These are phyloP conservation scores for Populus nigra DNA, from an alignment of 345 rosid genomes.

Conservation along the genomic window DNA sequence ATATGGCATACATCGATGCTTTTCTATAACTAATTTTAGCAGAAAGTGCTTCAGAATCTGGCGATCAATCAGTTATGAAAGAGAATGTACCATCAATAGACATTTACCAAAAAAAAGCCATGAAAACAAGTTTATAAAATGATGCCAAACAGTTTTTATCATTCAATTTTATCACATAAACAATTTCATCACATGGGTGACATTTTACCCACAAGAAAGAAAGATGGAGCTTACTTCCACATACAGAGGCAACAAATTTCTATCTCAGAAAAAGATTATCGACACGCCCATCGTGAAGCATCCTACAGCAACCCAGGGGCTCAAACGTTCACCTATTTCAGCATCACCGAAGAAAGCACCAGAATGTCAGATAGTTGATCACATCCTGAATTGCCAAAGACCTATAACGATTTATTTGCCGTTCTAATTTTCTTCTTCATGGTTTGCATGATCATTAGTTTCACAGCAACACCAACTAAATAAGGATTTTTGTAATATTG, in stretches of 20 bases:
- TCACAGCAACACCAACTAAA: not conserved
- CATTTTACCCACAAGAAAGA: constrained; percentile 9
- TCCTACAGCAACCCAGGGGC: constrained; percentile 91
- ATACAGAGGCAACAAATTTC: constrained; percentile 9
- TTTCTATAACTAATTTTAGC: not conserved
- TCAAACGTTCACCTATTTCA: constrained; percentile 81
- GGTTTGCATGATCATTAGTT: not conserved
- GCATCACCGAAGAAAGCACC: constrained; percentile 6
- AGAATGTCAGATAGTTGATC: not conserved
- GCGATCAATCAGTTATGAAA: not conserved
- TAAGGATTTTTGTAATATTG: not conserved
- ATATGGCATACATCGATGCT: not conserved
- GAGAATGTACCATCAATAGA: not conserved
- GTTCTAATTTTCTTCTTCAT: constrained; percentile 1
- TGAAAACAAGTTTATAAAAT: constrained; percentile 10
- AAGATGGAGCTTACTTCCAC: constrained; percentile 22
- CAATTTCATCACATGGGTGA: not conserved
- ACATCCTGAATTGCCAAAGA: not conserved
- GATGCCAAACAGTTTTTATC: not conserved
- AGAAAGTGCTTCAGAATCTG: not conserved
- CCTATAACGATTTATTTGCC: not conserved
- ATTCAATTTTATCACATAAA: not conserved
- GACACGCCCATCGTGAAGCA: constrained; percentile 91
- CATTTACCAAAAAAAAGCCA: constrained; percentile 11
- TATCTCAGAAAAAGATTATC: constrained; percentile 68